phyloP scores from a whole-genome alignment of 179 eudicot genomes.

The Spergularia azorica region DNA sequence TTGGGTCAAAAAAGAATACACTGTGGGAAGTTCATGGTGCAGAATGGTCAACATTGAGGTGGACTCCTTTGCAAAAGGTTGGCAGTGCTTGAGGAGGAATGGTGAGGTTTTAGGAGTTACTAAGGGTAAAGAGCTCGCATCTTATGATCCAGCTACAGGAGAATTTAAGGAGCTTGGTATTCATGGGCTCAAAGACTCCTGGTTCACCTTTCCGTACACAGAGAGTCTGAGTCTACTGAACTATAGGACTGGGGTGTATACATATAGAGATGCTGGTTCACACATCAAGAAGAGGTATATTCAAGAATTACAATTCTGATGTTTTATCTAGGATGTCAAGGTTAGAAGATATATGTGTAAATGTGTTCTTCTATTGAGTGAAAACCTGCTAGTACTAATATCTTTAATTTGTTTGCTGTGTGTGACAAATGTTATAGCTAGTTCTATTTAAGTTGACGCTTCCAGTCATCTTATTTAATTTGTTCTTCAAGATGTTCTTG shows the following conservation, averaged over 20 bases:
- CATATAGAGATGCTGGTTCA: slow-evolving; percentile 4
- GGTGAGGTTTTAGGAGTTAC: slow-evolving; percentile 22
- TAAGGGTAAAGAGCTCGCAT: slow-evolving; percentile 17
- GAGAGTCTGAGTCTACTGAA: slow-evolving; percentile 26
- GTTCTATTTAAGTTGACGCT: too few species aligned
- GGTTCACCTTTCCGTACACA: slow-evolving; percentile 14
- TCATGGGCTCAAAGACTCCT: slow-evolving; percentile 18
- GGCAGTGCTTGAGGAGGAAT: slow-evolving; percentile 22
- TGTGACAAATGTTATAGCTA: too few species aligned
- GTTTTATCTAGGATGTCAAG: too few species aligned
- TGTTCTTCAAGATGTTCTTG: too few species aligned
- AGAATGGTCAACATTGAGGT: slow-evolving; percentile 13
- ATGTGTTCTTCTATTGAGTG: too few species aligned
- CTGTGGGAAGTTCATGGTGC: slow-evolving; percentile 22
- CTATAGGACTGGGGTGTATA: slow-evolving; percentile 11
- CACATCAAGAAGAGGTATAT: slow-evolving; percentile 14
- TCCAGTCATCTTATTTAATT: too few species aligned
- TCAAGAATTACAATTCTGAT: too few species aligned
- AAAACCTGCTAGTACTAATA: too few species aligned
- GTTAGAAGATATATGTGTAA: too few species aligned
- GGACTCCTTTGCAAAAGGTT: neutral
- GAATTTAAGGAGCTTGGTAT: slow-evolving; percentile 2
- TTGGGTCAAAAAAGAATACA: slow-evolving; percentile 24
- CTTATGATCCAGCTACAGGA: slow-evolving; percentile 16
- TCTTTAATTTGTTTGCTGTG: too few species aligned